Evolutionary conservation across 805 yeast species (phyloP), one percentile per base, ranked within the genome.

Genomic region (Candida bentonensis): DNA sequence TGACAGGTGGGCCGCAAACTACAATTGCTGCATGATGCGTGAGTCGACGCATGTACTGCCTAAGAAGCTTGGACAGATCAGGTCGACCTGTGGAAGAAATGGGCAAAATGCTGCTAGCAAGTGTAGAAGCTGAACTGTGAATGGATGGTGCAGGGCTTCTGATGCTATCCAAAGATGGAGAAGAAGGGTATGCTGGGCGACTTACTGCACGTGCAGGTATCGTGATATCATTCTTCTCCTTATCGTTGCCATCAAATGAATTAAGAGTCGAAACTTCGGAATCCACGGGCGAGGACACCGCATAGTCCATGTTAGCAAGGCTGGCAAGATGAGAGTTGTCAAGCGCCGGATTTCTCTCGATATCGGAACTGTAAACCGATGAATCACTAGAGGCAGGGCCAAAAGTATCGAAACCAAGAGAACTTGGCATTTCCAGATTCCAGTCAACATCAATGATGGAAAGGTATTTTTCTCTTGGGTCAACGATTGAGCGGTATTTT

Each of bases 1-100:
- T 71, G 15, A 55, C 47, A 27, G 78, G 70, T 39, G 77, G 80
- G 3, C 84, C 84, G 62, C 84, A 78, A 1, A 74, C 66, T 25
- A 76, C 64, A 39, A 78, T 66, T 0, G 74, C 74, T 21, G 69
- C 59, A 4, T 76, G 63, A 0, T 74, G 69, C 1, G 41, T 27
- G 2, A 57, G 41, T 1, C 40, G 39, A 3, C 36, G 40, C 4
- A 55, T 49, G 46, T 53, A 56, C 20, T 44, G 46, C 5, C 39
- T 23, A 2, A 54, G 47, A 3, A 44, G 47, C 0, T 40, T 43
- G 3, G 45, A 27, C 11, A 56, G 42, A 17, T 49, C 40, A 0
- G 60, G 60, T n/a, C 57, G 43, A 2, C 57, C 56, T 39, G 46
- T 5, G 44, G 22, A 22, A 21, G 30, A 17, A 44, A 40, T 11